Conservation (phyloP, 768 basidiomycete species). For the Mycena sanguinolenta region DNA sequence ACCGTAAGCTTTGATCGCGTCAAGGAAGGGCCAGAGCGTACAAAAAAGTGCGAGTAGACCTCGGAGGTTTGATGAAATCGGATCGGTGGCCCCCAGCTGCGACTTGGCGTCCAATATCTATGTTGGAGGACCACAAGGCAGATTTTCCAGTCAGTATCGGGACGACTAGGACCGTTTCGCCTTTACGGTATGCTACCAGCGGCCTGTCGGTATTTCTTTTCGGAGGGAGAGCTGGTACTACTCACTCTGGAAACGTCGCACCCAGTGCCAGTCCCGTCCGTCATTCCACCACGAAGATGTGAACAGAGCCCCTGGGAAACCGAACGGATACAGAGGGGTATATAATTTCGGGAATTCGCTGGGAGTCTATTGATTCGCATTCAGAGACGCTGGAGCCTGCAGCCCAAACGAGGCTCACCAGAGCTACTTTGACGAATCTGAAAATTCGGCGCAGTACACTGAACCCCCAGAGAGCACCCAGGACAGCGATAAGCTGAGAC, state of each 20-base stretch:
- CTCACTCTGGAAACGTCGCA: slow-evolving; percentile 41
- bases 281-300: slow-evolving; percentile 46
- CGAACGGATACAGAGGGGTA: slow-evolving; percentile 46
- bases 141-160: slow-evolving; percentile 51
- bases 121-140: slow-evolving; percentile 57
- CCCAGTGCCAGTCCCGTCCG: slow-evolving; percentile 44
- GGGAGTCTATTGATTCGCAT: not conserved
- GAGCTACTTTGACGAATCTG: slow-evolving; percentile 3
- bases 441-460: slow-evolving; percentile 12
- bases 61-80: slow-evolving; percentile 56
- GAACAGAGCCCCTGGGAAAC: slow-evolving; percentile 42
- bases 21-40: slow-evolving; percentile 36
- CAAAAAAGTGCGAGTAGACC: slow-evolving; percentile 48
- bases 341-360: slow-evolving; percentile 42
- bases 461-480: not conserved
- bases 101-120: slow-evolving; percentile 64
- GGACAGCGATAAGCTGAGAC: not conserved
- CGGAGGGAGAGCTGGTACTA: not conserved
- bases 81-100: slow-evolving; percentile 54
- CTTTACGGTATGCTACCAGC: slow-evolving; percentile 35
- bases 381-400: not conserved
- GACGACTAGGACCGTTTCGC: slow-evolving; percentile 44
- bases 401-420: not conserved
- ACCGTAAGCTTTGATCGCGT: not conserved
- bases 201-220: too few species aligned